Base-by-base conservation (phyloP, 805 yeast genomes). In the Komagataella kurtzmanii region DNA sequence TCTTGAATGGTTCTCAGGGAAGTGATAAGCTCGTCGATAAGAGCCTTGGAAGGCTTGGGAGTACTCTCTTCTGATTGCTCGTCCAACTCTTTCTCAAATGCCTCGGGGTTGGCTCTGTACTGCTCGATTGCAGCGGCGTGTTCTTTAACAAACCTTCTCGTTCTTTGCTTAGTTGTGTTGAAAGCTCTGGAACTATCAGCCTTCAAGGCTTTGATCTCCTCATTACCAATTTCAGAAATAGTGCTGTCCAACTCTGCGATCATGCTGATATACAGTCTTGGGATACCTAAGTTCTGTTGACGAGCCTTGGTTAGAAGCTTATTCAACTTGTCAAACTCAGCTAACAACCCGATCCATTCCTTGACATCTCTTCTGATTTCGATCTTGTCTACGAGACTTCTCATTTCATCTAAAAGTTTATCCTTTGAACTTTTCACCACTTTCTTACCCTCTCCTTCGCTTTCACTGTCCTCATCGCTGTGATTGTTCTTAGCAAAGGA, bases 361-460 rank as follows among this genome's bases (percentile, higher is more conserved):
- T 79, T 80, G 57, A 77, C 76, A 68, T 78, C 76, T 60, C 80
- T 81, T 50, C 83, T 81, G 54, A 76, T 75, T 62, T 83, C 89
- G 60, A 89, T 79, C 50, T 79, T 75, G 61, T 80, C 83, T 58
- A 83, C 77, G 40, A 78, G 68, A 23, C 74, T 73, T 59, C 79
- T 82, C 71, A 93, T 77, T 66, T 93, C 99, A 64, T 89, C 97
- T 59, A 89, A 66, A 54, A 89, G 75, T 73, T 91, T 93, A 57
- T 90, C 98, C 70, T 85, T 88, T 51, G 97, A 96, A 53, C 93
- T 82, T 71, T 88, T 90, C 59, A 91, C 96, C 46, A 89, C 88
- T 58, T 83, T 85, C 65, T 81, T 84, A 62, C 83, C 86, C 53
- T 84, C 91, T 54, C 78, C 85, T 53, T 80, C 87, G 51, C 66